A percentile compares a stretch with the other conserved stretches of the same genome.
These are phyloP conservation scores for Oryza glumipatula DNA, from an alignment of 176 grass and related monocot genomes.

Conservation along the genomic window DNA sequence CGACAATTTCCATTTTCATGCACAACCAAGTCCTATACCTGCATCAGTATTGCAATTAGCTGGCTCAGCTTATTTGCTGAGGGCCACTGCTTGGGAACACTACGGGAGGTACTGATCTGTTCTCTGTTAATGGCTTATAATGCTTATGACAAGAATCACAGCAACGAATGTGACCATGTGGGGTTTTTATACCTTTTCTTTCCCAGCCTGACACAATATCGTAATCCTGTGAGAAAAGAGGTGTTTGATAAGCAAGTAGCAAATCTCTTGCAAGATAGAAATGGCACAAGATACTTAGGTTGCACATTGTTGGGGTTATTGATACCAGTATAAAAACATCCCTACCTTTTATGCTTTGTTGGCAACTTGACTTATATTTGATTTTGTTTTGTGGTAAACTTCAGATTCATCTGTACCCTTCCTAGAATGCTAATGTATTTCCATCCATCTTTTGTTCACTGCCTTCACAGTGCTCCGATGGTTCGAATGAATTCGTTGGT, in stretches of 20 bases:
- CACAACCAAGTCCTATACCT: slow-evolving; percentile 85
- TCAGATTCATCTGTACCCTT: slow-evolving; percentile 13
- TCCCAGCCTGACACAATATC: slow-evolving; percentile 11
- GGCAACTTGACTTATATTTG: not conserved
- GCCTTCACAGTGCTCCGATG: slow-evolving; percentile 69
- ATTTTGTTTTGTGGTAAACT: slow-evolving; percentile 22
- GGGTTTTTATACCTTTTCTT: not conserved
- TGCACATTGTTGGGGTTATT: not conserved
- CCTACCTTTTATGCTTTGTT: slow-evolving; percentile 20
- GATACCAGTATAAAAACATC: not conserved
- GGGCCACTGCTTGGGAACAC: slow-evolving; percentile 92
- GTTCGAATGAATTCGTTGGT: slow-evolving; percentile 83
- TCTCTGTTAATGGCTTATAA: slow-evolving; percentile 38
- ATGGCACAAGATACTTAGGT: slow-evolving; percentile 13
- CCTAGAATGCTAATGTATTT: slow-evolving; percentile 25
- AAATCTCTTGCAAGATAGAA: slow-evolving; percentile 31
- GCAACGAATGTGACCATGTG: slow-evolving; percentile 7
- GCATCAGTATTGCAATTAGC: slow-evolving; percentile 85
- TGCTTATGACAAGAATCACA: slow-evolving; percentile 11
- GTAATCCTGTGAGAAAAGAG: not conserved
- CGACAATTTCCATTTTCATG: slow-evolving; percentile 76
- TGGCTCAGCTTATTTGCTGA: slow-evolving; percentile 77
- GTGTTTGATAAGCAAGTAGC: slow-evolving; percentile 4
- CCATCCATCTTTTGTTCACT: slow-evolving; percentile 19
- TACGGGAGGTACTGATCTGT: slow-evolving; percentile 81